Base-by-base conservation (phyloP, 306 rosid genomes). In the Alnus glutinosa region DNA sequence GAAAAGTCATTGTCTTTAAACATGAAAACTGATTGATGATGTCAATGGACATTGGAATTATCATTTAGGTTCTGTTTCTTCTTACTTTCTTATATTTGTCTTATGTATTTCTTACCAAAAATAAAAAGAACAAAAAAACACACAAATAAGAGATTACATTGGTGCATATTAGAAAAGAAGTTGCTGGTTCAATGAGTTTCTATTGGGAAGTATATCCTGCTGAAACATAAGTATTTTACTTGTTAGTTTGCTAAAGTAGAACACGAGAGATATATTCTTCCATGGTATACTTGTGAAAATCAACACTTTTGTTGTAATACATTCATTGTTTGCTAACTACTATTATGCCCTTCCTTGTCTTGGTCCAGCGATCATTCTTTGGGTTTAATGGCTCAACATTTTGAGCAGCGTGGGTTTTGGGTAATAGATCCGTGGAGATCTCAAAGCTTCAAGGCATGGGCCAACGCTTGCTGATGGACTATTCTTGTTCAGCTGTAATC, bases 381-480 rank as follows among this genome's bases (percentile, higher is more conserved):
- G 97, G 98, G 82, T 95, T 86, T 88, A 92, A 95, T 46, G 98
- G 98, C 80, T 92, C 97, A 52, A 95, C 98, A 42, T 95, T 95
- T 77, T 92, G 88, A 91, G 74, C 54, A 37, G 79, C 37, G 71
- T 68, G 70, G 69, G 70, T 73, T 74, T 66, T 59, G 58, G 55
- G 66, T 9, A 54, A 19, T 75, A 47, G 64, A 47, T 51, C 37
- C 32, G 62, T 14, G 75, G 71, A 81, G 69, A 77, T 70, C 7
- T 32, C 51, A 59, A n/a, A 48, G 55, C 64, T 34, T 37, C 32
- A 62, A 59, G 59, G 47, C 37, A 32, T 34, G 75, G 68, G 55
- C 14, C 66, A 63, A 19, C 42, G 63, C 49, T 61, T 74, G 78
- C 64, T 16, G 66, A 9, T 73, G 63, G 79, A 63, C 36, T 73